These are phyloP conservation scores for Meredithiella fracta DNA, from an alignment of 2,329 filamentous ascomycete genomes.

Conservation along the genomic window DNA sequence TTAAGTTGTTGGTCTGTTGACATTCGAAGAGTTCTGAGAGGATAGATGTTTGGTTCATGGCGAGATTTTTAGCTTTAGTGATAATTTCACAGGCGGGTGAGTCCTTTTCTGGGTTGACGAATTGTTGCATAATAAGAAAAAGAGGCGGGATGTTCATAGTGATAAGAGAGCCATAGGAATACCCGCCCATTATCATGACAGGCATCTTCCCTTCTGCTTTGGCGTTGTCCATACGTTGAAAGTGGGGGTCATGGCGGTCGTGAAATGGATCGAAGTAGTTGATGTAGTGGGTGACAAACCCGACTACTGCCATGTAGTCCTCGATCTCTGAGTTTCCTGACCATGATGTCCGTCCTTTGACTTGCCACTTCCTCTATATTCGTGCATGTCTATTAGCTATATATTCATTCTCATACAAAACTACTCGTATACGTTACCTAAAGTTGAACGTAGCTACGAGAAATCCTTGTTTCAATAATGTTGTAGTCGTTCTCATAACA, in stretches of 20 bases:
- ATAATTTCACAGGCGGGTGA: constrained; percentile 53
- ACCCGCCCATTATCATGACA: constrained; percentile 52
- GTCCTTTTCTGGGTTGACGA: constrained; percentile 34
- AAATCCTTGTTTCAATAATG: constrained; percentile 53
- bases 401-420: not conserved
- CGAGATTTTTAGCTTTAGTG: constrained; percentile 50
- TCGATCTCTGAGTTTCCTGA: constrained; percentile 61
- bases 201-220: constrained; percentile 16
- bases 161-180: constrained; percentile 82
- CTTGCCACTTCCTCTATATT: constrained; percentile 51
- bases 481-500: constrained; percentile 46
- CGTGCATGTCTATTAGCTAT: not conserved
- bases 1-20: constrained; percentile 18
- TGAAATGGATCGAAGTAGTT: constrained; percentile 34
- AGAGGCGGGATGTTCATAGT: constrained; percentile 54
- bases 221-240: not conserved
- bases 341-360: constrained; percentile 75
- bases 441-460: constrained; percentile 87
- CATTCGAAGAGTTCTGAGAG: constrained; percentile 24
- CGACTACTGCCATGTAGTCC: constrained; percentile 73
- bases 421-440: constrained; percentile 29
- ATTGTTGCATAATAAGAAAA: constrained; percentile 40
- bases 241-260: constrained; percentile 5
- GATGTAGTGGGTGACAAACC: constrained; percentile 61
- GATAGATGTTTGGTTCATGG: constrained; percentile 41